These are phyloP conservation scores for Sherardia arvensis DNA, from an alignment of 257 asterid genomes.

Conservation along the genomic window DNA sequence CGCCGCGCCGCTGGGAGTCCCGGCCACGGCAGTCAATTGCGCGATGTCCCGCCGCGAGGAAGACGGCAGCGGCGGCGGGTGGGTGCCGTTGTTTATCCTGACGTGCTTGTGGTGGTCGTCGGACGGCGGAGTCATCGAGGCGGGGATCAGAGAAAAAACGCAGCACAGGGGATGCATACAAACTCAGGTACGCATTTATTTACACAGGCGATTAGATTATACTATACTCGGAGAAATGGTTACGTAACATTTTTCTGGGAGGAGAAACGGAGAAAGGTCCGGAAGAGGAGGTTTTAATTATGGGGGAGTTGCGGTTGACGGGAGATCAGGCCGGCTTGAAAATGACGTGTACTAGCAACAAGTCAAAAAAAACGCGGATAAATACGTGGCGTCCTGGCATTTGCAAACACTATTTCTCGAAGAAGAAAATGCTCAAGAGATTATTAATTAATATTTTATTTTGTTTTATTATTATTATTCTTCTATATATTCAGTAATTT, in stretches of 20 bases:
- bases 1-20: constrained; percentile 27
- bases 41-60: constrained; percentile 17
- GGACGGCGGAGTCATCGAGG: constrained; percentile 14
- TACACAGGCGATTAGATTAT: neutral
- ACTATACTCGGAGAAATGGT: neutral
- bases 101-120: neutral
- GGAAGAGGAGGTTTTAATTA: neutral
- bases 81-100: constrained; percentile 2
- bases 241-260: too few species aligned
- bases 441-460: too few species aligned
- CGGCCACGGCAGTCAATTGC: constrained; percentile 16
- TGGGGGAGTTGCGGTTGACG: constrained; percentile 2
- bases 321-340: neutral
- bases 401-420: neutral
- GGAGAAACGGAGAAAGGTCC: neutral
- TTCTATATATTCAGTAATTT: too few species aligned
- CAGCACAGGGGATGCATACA: constrained; percentile 18
- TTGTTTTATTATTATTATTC: too few species aligned
- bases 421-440: too few species aligned
- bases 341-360: constrained; percentile 2
- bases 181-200: neutral
- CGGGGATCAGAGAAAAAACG: constrained; percentile 14
- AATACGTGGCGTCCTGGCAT: constrained; percentile 1
- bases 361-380: neutral
- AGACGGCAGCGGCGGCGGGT: constrained; percentile 12